Evolutionary conservation across 2,329 filamentous ascomycete species (phyloP).

Genomic region (Neospermospora avenae): DNA sequence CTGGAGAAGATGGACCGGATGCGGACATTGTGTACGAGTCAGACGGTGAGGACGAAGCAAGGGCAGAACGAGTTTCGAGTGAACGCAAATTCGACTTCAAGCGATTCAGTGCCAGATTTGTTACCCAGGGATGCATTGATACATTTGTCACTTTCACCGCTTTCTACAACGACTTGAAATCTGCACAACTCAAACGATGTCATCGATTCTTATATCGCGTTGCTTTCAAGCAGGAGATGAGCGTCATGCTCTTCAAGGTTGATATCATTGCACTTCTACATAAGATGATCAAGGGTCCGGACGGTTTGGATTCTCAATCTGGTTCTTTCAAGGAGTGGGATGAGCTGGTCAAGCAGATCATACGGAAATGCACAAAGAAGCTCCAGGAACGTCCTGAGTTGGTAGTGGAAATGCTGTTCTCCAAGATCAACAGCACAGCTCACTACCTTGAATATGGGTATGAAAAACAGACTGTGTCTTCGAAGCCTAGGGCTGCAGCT

Average conservation of each 20-base stretch:
- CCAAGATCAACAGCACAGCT: constrained; percentile 78
- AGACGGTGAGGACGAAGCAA: constrained; percentile 70
- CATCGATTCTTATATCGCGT: constrained; percentile 94
- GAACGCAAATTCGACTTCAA: constrained; percentile 95
- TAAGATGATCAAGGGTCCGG: constrained; percentile 86
- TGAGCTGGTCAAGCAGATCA: constrained; percentile 78
- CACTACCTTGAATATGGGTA: constrained; percentile 90
- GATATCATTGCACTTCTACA: constrained; percentile 89
- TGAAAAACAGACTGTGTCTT: constrained; percentile 69
- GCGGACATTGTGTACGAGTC: constrained; percentile 59
- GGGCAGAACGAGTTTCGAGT: constrained; percentile 66
- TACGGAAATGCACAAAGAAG: constrained; percentile 79
- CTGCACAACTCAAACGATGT: constrained; percentile 80
- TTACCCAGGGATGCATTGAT: constrained; percentile 80
- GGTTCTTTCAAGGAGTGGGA: constrained; percentile 85
- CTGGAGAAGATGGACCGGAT: constrained; percentile 41
- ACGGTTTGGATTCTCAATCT: constrained; percentile 65
- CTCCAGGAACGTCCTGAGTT: constrained; percentile 81
- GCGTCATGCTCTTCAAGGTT: constrained; percentile 81
- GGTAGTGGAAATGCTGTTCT: constrained; percentile 90
- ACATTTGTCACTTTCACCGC: constrained; percentile 79
- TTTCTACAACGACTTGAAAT: constrained; percentile 76
- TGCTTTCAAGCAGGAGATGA: constrained; percentile 92
- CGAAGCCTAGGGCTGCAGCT: constrained; percentile 67
- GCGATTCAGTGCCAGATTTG: constrained; percentile 76